phyloP scores from a whole-genome alignment of 2,329 filamentous ascomycete genomes.

The Immersiporthe knoxdaviesiana region DNA sequence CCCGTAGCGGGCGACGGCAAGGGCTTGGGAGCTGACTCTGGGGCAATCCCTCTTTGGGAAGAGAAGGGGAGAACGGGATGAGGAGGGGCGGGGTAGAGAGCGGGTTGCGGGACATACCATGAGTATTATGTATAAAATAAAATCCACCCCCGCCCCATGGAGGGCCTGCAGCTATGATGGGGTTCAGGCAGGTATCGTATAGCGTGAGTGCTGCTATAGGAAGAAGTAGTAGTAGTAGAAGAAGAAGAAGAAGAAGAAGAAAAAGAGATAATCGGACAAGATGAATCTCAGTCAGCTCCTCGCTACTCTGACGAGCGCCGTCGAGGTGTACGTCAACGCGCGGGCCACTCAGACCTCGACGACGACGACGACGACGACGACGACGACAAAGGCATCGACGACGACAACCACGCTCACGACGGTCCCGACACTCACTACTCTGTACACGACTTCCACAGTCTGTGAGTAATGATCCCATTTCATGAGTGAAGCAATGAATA shows the following conservation, averaged over 20 bases:
- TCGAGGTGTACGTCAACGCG: background rate
- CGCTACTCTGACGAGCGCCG: background rate
- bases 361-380: background rate
- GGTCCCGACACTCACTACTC: background rate
- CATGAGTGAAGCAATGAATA: background rate
- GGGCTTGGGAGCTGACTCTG: background rate
- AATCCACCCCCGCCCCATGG: background rate
- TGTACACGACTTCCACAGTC: background rate
- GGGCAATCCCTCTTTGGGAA: background rate
- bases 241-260: background rate
- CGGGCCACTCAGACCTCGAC: background rate
- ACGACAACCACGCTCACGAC: background rate
- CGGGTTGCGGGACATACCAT: background rate
- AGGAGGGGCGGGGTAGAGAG: too few species aligned
- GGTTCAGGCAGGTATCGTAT: background rate
- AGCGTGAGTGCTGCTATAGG: background rate
- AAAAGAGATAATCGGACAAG: background rate
- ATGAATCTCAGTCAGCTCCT: background rate
- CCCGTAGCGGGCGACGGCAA: background rate
- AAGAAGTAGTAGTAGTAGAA: too few species aligned
- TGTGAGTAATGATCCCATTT: background rate
- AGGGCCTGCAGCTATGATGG: background rate
- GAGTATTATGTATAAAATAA: background rate
- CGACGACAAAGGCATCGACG: background rate
- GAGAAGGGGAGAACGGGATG: too few species aligned